Percentiles rank a stretch among this genome's conserved stretches.
These are phyloP conservation scores for Puccinia triticina DNA, from an alignment of 1,284 basidiomycete species.

Conservation along the genomic window DNA sequence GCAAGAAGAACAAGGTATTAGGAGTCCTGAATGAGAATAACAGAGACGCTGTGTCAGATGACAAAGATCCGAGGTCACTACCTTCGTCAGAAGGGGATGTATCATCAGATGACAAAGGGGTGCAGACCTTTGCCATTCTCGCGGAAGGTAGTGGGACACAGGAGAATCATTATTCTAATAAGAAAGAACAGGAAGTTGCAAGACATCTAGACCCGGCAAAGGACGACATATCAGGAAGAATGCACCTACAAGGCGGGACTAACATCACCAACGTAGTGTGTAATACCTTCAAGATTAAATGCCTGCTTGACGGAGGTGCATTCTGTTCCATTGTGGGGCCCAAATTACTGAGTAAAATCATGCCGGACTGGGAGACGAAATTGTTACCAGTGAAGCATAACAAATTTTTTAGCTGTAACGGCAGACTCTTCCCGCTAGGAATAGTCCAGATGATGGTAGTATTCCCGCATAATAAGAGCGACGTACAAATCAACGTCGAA, in stretches of 20 bases:
- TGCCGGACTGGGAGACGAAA: background rate
- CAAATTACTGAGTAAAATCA: background rate
- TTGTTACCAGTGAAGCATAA: background rate
- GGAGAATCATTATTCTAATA: background rate
- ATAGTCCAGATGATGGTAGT: background rate
- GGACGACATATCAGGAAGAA: background rate
- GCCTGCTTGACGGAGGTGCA: conserved; percentile 18
- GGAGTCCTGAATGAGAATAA: background rate
- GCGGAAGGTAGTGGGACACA: background rate
- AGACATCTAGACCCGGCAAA: background rate
- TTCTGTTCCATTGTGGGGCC: background rate
- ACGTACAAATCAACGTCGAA: background rate
- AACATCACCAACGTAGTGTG: conserved; percentile 1
- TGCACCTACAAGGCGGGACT: background rate
- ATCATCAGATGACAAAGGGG: background rate
- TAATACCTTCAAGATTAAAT: conserved; percentile 7
- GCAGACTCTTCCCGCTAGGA: background rate
- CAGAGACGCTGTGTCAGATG: background rate
- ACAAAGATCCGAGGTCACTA: too few species aligned
- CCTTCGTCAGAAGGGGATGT: background rate
- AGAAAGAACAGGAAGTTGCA: background rate
- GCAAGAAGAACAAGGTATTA: background rate
- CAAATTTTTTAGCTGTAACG: conserved; percentile 15
- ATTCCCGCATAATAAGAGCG: background rate
- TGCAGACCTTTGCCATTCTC: background rate